Evolutionary conservation across 371 early-diverging fungal species (phyloP).

Genomic region (Mortierella sp.): DNA sequence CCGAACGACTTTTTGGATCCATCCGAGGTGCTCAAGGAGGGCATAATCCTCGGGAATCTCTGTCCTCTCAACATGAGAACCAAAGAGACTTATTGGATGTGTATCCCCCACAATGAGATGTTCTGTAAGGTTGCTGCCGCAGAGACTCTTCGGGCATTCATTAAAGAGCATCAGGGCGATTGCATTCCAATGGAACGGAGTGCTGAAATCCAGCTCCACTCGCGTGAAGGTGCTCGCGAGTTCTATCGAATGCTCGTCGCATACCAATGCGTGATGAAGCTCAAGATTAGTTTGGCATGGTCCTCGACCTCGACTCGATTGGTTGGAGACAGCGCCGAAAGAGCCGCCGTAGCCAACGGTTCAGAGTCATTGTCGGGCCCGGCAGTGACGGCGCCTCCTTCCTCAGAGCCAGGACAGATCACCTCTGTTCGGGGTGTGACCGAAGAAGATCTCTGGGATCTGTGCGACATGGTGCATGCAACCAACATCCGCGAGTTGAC

Average conservation of each 20-base stretch:
- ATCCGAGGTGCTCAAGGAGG: no score
- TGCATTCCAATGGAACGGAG: slow-evolving; percentile 29
- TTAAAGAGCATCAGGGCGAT: slow-evolving; percentile 11
- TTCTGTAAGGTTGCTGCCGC: slow-evolving; percentile 7
- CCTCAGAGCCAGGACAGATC: no score
- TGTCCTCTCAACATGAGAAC: no score
- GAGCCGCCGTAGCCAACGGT: no score
- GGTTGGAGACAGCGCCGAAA: no score
- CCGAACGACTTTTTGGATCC: no score
- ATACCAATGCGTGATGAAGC: slow-evolving; percentile 15
- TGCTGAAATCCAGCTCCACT: slow-evolving; percentile 10
- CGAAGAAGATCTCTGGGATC: slow-evolving; percentile 31
- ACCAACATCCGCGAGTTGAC: slow-evolving; percentile 20
- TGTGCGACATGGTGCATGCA: slow-evolving; percentile 19
- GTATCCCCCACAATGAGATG: slow-evolving; percentile 24
- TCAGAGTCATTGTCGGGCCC: no score
- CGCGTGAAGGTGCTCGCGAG: slow-evolving; percentile 17
- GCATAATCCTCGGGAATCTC: no score
- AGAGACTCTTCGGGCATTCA: slow-evolving; percentile 12
- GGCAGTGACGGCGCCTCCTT: no score
- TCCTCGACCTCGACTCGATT: no score
- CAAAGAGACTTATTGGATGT: slow-evolving; percentile 12
- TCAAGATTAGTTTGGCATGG: slow-evolving; percentile 27
- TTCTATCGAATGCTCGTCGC: slow-evolving; percentile 21
- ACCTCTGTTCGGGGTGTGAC: slow-evolving; percentile 8